Evolutionary conservation across 139 green algal genomes (phyloP).

Genomic region (Chlamydomonas sp.): DNA sequence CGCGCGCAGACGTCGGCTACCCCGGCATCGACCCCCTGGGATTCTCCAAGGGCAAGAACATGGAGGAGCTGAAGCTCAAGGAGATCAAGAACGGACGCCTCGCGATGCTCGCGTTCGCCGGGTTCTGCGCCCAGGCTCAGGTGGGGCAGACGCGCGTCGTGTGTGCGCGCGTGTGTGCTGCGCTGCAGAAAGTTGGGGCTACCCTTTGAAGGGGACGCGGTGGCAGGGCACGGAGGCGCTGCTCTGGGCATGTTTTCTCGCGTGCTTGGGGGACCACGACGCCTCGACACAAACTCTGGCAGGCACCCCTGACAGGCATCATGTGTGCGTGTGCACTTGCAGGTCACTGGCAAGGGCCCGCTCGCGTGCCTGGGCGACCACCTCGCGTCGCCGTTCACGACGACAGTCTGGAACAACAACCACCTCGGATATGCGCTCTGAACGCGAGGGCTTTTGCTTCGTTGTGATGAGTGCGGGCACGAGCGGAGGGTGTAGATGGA

Average conservation of each 20-base stretch:
- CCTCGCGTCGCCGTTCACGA: slow-evolving; percentile 49
- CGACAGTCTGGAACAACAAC: slow-evolving; percentile 56
- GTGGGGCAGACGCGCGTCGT: too few species aligned
- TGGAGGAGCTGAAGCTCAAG: slow-evolving; percentile 63
- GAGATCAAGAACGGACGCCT: slow-evolving; percentile 84
- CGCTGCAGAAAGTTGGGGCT: too few species aligned
- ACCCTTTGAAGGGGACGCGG: too few species aligned
- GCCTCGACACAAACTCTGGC: too few species aligned
- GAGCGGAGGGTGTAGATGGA: too few species aligned
- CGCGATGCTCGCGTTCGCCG: slow-evolving; percentile 55
- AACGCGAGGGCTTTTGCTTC: slow-evolving; percentile 22
- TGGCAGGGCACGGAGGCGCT: too few species aligned
- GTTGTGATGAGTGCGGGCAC: too few species aligned
- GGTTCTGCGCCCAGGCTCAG: slow-evolving; percentile 49
- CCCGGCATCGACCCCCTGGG: slow-evolving; percentile 76
- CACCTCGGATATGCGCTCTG: too few species aligned
- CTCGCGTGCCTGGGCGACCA: slow-evolving; percentile 63
- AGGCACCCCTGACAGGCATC: too few species aligned
- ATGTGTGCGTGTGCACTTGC: slow-evolving; percentile 49
- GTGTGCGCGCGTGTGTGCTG: too few species aligned
- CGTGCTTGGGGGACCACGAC: too few species aligned
- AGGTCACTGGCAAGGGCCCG: slow-evolving; percentile 64
- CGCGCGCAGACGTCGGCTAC: slow-evolving; percentile 52
- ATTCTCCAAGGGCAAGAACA: slow-evolving; percentile 60
- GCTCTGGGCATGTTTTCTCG: too few species aligned